Evolutionary conservation across 2,329 filamentous ascomycete genomes (phyloP).

Genomic region (Hypoxylon sp.): DNA sequence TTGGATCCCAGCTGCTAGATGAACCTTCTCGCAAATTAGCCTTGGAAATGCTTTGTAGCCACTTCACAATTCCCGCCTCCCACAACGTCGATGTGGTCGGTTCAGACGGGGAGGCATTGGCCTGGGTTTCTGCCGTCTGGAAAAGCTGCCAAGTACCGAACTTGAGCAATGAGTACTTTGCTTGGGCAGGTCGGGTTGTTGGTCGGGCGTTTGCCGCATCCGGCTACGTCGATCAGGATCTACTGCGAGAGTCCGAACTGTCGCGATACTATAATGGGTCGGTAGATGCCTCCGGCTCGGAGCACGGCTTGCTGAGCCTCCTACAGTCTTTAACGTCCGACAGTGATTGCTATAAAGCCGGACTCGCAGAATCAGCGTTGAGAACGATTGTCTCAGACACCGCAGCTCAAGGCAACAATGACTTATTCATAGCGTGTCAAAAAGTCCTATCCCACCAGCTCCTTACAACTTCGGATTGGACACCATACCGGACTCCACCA

Average conservation of each 20-base stretch:
- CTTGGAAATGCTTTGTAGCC: conserved; percentile 79
- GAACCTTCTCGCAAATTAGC: conserved; percentile 77
- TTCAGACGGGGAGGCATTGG: conserved; percentile 73
- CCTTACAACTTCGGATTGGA: conserved; percentile 70
- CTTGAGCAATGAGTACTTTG: conserved; percentile 77
- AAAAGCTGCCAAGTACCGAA: conserved; percentile 77
- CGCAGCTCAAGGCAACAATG: conserved; percentile 61
- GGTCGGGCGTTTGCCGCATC: conserved; percentile 86
- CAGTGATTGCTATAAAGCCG: conserved; percentile 68
- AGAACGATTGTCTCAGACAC: conserved; percentile 71
- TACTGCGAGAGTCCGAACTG: conserved; percentile 73
- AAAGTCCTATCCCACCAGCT: conserved; percentile 67
- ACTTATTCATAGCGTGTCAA: conserved; percentile 66
- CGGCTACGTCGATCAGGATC: conserved; percentile 74
- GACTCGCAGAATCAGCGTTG: conserved; percentile 73
- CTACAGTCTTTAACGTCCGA: conserved; percentile 74
- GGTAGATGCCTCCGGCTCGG: conserved; percentile 69
- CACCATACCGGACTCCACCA: conserved; percentile 67
- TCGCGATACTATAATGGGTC: conserved; percentile 64
- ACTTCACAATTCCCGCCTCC: conserved; percentile 75
- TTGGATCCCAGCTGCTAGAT: conserved; percentile 75
- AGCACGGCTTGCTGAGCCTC: conserved; percentile 72
- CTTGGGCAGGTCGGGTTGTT: conserved; percentile 89
- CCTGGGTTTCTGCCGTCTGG: conserved; percentile 78
- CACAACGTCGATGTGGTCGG: conserved; percentile 77